phyloP scores from a whole-genome alignment of 2,329 filamentous ascomycete genomes.

The Exophiala sp. region DNA sequence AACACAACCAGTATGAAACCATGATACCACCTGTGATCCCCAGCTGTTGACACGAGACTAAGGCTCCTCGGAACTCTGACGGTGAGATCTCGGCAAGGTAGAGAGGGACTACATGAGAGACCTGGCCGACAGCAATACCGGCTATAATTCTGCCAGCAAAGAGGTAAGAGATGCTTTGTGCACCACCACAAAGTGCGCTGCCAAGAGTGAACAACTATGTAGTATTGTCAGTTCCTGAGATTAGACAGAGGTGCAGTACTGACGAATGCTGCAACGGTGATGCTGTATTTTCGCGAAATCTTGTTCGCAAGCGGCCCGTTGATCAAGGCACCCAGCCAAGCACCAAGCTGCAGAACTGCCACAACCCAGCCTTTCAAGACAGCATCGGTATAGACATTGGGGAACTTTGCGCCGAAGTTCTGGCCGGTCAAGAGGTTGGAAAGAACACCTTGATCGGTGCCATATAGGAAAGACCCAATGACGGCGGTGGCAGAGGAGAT shows the following conservation, averaged over 20 bases:
- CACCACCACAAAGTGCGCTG: background rate
- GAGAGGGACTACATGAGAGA: background rate
- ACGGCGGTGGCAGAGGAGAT: no score
- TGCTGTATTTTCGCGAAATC: background rate
- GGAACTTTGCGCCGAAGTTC: background rate
- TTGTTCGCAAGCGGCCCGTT: background rate
- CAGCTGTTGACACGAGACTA: conserved; percentile 42
- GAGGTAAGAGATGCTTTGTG: no score
- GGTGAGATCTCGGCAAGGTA: no score
- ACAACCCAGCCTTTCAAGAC: background rate
- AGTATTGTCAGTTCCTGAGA: background rate
- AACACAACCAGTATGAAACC: conserved; percentile 41
- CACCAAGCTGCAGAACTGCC: background rate
- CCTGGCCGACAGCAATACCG: background rate
- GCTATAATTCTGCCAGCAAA: background rate
- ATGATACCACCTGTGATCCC: conserved; percentile 42
- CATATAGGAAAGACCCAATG: no score
- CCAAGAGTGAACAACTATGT: background rate
- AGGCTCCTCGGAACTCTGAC: conserved; percentile 14
- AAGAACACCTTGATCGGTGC: conserved; percentile 1
- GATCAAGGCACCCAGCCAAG: background rate
- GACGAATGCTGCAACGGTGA: background rate
- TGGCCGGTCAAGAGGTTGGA: background rate
- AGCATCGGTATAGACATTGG: background rate
- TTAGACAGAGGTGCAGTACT: background rate